Evolutionary conservation across 495 filamentous ascomycete genomes (phyloP).

Genomic region (Corynascus novoguineensis): DNA sequence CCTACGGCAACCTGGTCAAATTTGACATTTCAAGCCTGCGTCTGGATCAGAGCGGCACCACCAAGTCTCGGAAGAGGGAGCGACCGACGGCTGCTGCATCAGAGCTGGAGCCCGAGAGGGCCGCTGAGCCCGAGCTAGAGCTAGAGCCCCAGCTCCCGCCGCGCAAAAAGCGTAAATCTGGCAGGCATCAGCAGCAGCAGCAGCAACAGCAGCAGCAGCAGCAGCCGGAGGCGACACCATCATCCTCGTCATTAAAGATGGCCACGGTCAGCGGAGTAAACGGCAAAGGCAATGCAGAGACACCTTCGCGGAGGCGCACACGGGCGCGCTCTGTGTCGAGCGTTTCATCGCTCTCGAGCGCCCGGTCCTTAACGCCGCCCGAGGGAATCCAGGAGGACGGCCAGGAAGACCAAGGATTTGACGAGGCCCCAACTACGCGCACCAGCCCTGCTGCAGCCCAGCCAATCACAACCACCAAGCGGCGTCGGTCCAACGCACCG

Average conservation of each 20-base stretch:
- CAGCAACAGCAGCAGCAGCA: too few species aligned
- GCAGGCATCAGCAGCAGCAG: too few species aligned
- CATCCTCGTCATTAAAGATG: slow-evolving; percentile 5
- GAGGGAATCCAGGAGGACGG: slow-evolving; percentile 15
- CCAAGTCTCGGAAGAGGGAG: slow-evolving; percentile 1
- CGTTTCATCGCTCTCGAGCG: slow-evolving; percentile 32
- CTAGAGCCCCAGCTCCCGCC: slow-evolving; percentile 17
- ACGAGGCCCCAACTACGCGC: slow-evolving; percentile 21
- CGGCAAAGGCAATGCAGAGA: slow-evolving; percentile 23
- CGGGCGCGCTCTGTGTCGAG: slow-evolving; percentile 27
- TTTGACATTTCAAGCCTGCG: slow-evolving; percentile 30
- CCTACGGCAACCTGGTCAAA: slow-evolving; percentile 39
- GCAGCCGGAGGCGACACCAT: slow-evolving; percentile 18
- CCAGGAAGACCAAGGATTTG: slow-evolving; percentile 13
- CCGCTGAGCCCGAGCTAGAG: slow-evolving; percentile 8
- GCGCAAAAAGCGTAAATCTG: slow-evolving; percentile 31
- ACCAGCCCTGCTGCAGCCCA: slow-evolving; percentile 23
- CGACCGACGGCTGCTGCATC: background rate
- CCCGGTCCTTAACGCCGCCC: slow-evolving; percentile 30
- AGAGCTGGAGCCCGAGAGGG: slow-evolving; percentile 2
- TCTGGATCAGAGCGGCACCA: slow-evolving; percentile 3
- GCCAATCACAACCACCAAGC: slow-evolving; percentile 28
- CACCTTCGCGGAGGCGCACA: slow-evolving; percentile 22
- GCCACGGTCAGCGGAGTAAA: slow-evolving; percentile 17
- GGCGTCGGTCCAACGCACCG: slow-evolving; percentile 25